These are phyloP conservation scores for Aegle marmelos DNA, from an alignment of 345 rosid genomes.

Conservation along the genomic window DNA sequence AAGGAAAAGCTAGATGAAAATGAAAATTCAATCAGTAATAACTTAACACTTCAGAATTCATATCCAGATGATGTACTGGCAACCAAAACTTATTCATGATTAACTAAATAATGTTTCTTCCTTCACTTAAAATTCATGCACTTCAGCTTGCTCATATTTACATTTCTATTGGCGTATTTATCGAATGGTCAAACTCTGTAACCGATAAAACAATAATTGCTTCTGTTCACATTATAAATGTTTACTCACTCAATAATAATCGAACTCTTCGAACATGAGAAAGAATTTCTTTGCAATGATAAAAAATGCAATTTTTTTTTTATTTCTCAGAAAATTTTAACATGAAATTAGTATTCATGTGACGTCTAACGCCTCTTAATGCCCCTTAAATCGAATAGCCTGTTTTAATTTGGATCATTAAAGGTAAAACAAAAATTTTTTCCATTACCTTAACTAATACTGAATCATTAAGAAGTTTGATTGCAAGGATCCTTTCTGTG, in stretches of 20 bases:
- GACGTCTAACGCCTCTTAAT: background rate
- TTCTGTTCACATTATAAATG: background rate
- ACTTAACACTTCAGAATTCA: background rate
- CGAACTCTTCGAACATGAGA: background rate
- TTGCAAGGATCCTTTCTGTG: background rate
- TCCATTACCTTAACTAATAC: background rate
- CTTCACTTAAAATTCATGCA: no score
- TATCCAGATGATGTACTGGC: background rate
- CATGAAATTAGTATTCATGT: background rate
- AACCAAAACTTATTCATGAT: background rate
- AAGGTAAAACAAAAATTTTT: no score
- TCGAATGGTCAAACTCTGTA: background rate
- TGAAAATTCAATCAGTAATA: background rate
- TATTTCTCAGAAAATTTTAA: no score
- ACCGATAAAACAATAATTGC: background rate
- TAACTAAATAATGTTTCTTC: no score
- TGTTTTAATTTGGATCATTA: no score
- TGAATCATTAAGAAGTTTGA: background rate
- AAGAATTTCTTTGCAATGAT: no score
- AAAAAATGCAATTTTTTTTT: no score
- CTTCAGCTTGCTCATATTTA: background rate
- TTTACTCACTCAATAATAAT: background rate
- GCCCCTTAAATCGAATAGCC: background rate
- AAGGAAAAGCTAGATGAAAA: background rate
- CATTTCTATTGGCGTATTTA: no score